Base-by-base conservation (phyloP, 805 yeast species). In the Metschnikowia noctiluminum region DNA sequence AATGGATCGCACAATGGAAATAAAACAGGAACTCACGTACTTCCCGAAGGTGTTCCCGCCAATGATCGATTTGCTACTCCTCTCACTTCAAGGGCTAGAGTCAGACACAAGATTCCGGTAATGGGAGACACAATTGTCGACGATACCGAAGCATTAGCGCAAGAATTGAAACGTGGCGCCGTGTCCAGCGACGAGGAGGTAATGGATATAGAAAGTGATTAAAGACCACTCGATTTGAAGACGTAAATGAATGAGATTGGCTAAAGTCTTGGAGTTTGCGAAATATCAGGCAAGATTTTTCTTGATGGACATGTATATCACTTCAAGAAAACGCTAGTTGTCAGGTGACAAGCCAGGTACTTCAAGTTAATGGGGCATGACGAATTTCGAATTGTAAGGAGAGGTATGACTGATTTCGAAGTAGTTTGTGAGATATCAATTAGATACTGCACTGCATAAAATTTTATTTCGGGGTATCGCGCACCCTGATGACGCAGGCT, bases 191-290 rank as follows among this genome's bases (percentile, higher is more conserved):
- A 76, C 47, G 84, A 77, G 43, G 82, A 78, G 43, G 59, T 67
- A 1, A 81, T 81, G 87, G 85, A 81, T 57, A 70, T 80, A 21
- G 85, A 79, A 49, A 78, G 82, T 60, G 85, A 80, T 46, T 79
- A 6, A 30, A 56, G 32, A 28, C 1, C 16, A 14, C 30, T n/a
- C 27, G 28, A 7, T 21, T 11, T n/a, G 40, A 14, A 26, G 38
- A 34, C 36, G 36, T 34, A 34, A 34, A 6, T 21, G 4, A 21
- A 3, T 21, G 21, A 21, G 21, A 21, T 4, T 4, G 21, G 21
- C 21, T 4, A 21, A 21, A 21, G 4, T 21, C 21, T 21, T 21
- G 4, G 4, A 21, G 21, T 21, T 21, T 21, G 21, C 21, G 4
- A 21, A 21, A 21, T 21, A 21, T 21, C 21, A 21, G 21, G 5